Conservation (phyloP, 2,329 filamentous ascomycete species). For the Lachnellula occidentalis region DNA sequence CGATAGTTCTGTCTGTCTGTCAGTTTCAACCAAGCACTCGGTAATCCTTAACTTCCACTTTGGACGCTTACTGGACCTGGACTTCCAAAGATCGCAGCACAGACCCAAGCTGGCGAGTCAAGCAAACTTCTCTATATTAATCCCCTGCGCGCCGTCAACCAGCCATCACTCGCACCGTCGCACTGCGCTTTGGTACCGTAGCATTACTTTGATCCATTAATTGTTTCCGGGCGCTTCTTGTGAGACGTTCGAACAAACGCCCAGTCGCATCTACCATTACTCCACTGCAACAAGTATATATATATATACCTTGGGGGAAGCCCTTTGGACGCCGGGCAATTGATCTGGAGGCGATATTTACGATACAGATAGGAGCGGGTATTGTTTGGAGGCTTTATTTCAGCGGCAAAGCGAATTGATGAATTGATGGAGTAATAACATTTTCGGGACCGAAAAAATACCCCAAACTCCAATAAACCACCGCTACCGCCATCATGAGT, state of each 20-base stretch:
- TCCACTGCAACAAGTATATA: not conserved
- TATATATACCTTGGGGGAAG: not conserved
- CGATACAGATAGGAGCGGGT: not conserved
- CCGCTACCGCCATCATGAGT: constrained; percentile 18
- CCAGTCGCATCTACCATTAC: not conserved
- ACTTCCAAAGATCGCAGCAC: constrained; percentile 5
- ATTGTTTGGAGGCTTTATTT: not conserved
- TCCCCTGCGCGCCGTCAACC: not conserved
- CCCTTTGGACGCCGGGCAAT: not conserved
- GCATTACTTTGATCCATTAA: not conserved
- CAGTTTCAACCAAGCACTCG: not conserved
- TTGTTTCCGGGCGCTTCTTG: not conserved
- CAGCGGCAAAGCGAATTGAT: not conserved
- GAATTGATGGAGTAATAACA: constrained; percentile 1
- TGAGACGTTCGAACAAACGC: not conserved
- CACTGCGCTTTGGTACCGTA: not conserved
- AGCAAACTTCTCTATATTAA: constrained; percentile 2
- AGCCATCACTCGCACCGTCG: constrained; percentile 4
- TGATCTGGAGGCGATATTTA: not conserved
- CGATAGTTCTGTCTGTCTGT: not conserved
- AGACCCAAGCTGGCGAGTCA: constrained; percentile 2
- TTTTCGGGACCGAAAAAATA: not conserved
- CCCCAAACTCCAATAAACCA: constrained; percentile 1
- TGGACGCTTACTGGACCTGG: not conserved
- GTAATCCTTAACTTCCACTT: not conserved